phyloP scores from a whole-genome alignment of 495 filamentous ascomycete genomes.

The Cladorrhinum samala region DNA sequence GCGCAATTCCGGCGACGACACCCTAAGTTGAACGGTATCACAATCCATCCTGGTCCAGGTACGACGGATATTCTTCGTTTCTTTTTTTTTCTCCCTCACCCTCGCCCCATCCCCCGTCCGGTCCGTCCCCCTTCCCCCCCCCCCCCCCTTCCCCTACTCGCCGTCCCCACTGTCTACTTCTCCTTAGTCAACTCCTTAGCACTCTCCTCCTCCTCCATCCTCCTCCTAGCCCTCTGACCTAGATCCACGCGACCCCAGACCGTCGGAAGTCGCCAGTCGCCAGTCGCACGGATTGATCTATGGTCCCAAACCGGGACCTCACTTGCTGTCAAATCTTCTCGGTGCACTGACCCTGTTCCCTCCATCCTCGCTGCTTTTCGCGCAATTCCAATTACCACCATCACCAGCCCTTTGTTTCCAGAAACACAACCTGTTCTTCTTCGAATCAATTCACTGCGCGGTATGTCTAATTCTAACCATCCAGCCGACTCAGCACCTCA shows the following conservation, averaged over 20 bases:
- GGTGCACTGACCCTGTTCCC: constrained; percentile 3
- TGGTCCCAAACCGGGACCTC: constrained; percentile 13
- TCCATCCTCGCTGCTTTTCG: constrained; percentile 10
- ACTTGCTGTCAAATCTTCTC: constrained; percentile 14
- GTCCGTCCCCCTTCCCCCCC: neutral
- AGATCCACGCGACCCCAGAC: constrained; percentile 10
- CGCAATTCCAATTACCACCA: constrained; percentile 8
- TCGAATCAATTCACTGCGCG: constrained; percentile 10
- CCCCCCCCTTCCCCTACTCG: neutral
- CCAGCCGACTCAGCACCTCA: constrained; percentile 3
- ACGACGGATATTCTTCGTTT: neutral
- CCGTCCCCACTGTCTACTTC: neutral
- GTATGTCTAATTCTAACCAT: constrained; percentile 20
- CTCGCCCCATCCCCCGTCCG: neutral
- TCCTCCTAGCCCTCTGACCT: constrained; percentile 3
- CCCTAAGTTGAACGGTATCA: neutral
- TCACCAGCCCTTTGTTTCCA: constrained; percentile 2
- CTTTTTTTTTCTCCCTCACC: neutral
- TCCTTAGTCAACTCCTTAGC: neutral
- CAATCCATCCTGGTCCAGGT: neutral
- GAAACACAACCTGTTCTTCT: neutral
- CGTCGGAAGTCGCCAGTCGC: neutral
- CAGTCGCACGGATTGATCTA: constrained; percentile 17
- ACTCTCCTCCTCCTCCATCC: neutral
- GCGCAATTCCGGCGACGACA: too few relatives aligned